Evolutionary conservation across 2,329 filamentous ascomycete species (phyloP).

Genomic region (Hymenoscyphus occultus): DNA sequence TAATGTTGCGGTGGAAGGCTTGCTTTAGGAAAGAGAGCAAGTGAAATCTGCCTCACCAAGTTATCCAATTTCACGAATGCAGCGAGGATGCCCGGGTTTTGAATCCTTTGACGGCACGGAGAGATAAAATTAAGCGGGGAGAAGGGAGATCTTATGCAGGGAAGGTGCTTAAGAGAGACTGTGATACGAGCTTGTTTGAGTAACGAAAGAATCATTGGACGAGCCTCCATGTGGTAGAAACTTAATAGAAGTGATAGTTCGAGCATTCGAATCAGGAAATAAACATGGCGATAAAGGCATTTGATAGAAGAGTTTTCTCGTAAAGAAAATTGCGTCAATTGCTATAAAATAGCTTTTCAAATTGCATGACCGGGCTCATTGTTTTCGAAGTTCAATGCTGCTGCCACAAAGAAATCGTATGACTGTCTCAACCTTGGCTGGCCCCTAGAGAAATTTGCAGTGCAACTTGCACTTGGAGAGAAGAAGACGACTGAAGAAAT

Average conservation of each 20-base stretch:
- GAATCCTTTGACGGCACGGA: neutral
- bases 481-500: neutral
- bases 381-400: neutral
- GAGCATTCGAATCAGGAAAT: neutral
- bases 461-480: neutral
- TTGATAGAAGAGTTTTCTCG: neutral
- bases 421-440: no score
- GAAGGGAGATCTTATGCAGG: neutral
- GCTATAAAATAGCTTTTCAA: neutral
- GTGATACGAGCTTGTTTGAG: neutral
- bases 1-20: neutral
- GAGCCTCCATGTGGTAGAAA: neutral
- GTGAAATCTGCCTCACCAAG: neutral
- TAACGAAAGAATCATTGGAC: neutral
- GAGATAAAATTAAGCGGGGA: neutral
- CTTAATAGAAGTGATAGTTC: neutral
- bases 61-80: neutral
- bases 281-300: neutral
- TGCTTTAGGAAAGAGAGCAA: neutral
- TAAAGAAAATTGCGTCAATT: neutral
- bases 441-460: no score
- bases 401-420: no score
- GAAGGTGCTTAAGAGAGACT: neutral
- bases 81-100: neutral
- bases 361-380: neutral